A percentile compares a stretch with the other conserved stretches of the same genome.
Evolutionary conservation across 768 basidiomycete species (phyloP).

Genomic region (Pleurotus cornucopiae): DNA sequence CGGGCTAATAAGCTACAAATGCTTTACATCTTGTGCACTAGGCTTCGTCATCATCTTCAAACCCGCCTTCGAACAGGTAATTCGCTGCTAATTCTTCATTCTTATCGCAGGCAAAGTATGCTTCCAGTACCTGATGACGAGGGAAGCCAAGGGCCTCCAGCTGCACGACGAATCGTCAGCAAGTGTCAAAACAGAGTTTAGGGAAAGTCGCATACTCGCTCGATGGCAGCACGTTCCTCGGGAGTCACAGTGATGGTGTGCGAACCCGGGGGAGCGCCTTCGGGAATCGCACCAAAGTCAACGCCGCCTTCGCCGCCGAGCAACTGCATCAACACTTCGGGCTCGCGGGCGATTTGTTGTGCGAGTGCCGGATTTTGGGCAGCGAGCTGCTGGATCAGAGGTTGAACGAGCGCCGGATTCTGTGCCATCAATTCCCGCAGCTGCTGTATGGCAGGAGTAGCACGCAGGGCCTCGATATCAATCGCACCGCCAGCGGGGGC

Average conservation of each 20-base stretch:
- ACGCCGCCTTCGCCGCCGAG: slow-evolving; percentile 45
- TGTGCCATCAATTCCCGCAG: slow-evolving; percentile 67
- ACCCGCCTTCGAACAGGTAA: slow-evolving; percentile 76
- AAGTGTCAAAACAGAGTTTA: background rate
- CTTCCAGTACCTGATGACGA: slow-evolving; percentile 77
- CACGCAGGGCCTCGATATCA: slow-evolving; percentile 50
- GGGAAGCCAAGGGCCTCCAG: slow-evolving; percentile 86
- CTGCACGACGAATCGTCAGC: slow-evolving; percentile 33
- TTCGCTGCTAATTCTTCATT: slow-evolving; percentile 97
- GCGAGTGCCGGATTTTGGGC: slow-evolving; percentile 71
- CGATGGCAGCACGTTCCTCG: slow-evolving; percentile 86
- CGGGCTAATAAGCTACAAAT: no score
- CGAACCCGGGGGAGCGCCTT: slow-evolving; percentile 42
- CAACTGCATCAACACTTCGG: slow-evolving; percentile 61
- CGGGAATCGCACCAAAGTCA: slow-evolving; percentile 37
- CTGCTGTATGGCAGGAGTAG: slow-evolving; percentile 64
- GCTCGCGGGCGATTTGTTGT: slow-evolving; percentile 64
- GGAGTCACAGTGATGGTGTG: slow-evolving; percentile 74
- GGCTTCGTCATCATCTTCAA: slow-evolving; percentile 35
- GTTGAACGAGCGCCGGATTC: slow-evolving; percentile 78
- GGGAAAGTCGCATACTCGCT: slow-evolving; percentile 57
- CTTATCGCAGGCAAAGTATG: slow-evolving; percentile 93
- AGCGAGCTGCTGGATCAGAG: slow-evolving; percentile 80
- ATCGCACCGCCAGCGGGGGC: slow-evolving; percentile 27
- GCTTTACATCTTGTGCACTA: no score